These are phyloP conservation scores for Penicillium fuscoglaucum DNA, from an alignment of 2,329 filamentous ascomycete genomes.

Conservation along the genomic window DNA sequence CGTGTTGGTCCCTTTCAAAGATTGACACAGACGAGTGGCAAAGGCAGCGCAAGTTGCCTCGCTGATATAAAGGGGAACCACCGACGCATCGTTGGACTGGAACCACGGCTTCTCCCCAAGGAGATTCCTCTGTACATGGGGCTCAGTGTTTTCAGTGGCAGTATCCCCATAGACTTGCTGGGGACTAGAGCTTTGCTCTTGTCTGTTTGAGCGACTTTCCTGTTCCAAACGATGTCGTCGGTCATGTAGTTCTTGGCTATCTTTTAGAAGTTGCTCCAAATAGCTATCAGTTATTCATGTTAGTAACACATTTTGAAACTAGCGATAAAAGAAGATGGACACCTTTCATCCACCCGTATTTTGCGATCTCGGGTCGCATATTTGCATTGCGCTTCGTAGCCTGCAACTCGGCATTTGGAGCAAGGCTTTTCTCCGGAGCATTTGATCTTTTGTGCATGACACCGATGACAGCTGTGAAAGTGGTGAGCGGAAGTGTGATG, in stretches of 20 bases:
- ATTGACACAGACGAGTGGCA: conserved; percentile 35
- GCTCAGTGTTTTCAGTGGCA: conserved; percentile 12
- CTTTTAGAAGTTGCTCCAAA: conserved; percentile 26
- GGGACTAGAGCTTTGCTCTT: background rate
- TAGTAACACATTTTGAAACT: background rate
- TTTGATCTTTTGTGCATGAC: conserved; percentile 47
- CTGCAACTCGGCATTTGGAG: conserved; percentile 35
- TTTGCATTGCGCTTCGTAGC: conserved; percentile 33
- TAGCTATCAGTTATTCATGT: conserved; percentile 20
- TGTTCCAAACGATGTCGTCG: background rate
- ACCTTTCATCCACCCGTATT: conserved; percentile 32
- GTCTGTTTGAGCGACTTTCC: background rate
- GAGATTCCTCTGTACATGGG: conserved; percentile 13
- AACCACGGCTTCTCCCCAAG: conserved; percentile 26
- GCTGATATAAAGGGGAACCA: conserved; percentile 31
- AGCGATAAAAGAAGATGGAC: background rate
- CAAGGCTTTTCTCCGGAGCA: conserved; percentile 47
- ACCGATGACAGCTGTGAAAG: conserved; percentile 36
- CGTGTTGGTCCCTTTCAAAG: conserved; percentile 22
- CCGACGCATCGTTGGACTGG: conserved; percentile 27
- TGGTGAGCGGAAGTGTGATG: background rate
- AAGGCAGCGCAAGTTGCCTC: conserved; percentile 39
- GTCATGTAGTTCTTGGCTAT: conserved; percentile 10
- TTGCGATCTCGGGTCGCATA: conserved; percentile 43
- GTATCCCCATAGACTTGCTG: background rate